Base-by-base conservation (phyloP, 306 rosid genomes). In the Senna tora region DNA sequence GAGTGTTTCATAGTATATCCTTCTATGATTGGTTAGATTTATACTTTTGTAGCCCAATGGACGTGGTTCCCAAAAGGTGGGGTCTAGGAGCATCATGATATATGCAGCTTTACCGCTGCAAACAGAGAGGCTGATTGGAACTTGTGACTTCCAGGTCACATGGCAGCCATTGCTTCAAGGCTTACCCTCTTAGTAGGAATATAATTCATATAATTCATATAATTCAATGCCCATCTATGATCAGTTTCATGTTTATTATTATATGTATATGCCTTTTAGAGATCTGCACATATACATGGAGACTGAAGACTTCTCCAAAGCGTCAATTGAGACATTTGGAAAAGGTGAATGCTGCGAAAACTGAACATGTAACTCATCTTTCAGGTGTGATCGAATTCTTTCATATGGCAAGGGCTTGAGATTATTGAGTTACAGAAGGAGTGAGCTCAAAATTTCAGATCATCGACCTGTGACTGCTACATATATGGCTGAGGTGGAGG, bases 341-440 rank as follows among this genome's bases (percentile, higher is more conserved):
- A 67, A 46, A 2, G 42, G 21, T 75, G 53, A 66, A 30, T 49
- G 64, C 46, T 59, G 19, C 39, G 12, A 50, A 14, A 68, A 51
- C 56, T 61, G 64, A 59, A 68, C 42, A 59, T 16, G 36, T 32
- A 42, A 28, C 36, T 62, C 61, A 16, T 73, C 38, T 80, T 58
- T 82, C 92, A 95, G 97, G 99, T 95, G 99, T 57, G 99, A 91
- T 75, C 96, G 97, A 15, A 78, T 95, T 77, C 96, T 95, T 78
- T 91, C 96, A 7, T 80, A 78, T 19, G 99, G 99, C 15, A 90
- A 86, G 61, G 96, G 96, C 64, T 74, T 95, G 87, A 91, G 73
- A 75, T 77, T 87, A 73, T 67, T 84, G 83, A 80, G 72, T 25
- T 91, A 95, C 61, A 84, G 85, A 79, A 84, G 99, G 70, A 36